phyloP scores from a whole-genome alignment of 306 rosid species.

The Rosa lucieae region DNA sequence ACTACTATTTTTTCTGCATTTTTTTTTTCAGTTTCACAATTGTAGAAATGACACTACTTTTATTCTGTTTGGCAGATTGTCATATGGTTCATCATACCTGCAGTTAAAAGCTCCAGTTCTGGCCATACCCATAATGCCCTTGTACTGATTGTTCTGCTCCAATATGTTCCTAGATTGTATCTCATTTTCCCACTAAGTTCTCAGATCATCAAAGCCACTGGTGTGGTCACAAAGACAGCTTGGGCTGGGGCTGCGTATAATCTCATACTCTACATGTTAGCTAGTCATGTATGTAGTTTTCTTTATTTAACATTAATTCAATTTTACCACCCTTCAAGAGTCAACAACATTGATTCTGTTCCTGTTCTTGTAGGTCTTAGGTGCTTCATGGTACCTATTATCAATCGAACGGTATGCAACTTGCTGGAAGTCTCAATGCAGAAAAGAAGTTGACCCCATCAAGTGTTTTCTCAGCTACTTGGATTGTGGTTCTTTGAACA shows the following conservation, averaged over 20 bases:
- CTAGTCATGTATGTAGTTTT: slow-evolving; percentile 75
- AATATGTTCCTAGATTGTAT: slow-evolving; percentile 80
- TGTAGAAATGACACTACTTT: slow-evolving; percentile 18
- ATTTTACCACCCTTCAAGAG: background rate
- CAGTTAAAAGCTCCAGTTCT: slow-evolving; percentile 67
- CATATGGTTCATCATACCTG: slow-evolving; percentile 87
- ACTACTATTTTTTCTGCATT: background rate
- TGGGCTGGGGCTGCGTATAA: slow-evolving; percentile 99
- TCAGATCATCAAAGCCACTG: slow-evolving; percentile 87
- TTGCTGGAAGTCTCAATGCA: slow-evolving; percentile 83
- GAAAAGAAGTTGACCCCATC: slow-evolving; percentile 46
- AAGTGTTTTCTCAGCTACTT: slow-evolving; percentile 57
- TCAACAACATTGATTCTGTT: slow-evolving; percentile 4
- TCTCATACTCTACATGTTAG: slow-evolving; percentile 87
- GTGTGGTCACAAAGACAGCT: slow-evolving; percentile 85
- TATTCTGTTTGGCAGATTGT: slow-evolving; percentile 60
- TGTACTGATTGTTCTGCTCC: slow-evolving; percentile 77
- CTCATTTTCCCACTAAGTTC: slow-evolving; percentile 82
- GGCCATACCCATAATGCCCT: slow-evolving; percentile 78
- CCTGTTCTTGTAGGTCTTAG: slow-evolving; percentile 57
- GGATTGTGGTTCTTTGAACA: slow-evolving; percentile 53
- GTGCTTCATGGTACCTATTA: slow-evolving; percentile 89
- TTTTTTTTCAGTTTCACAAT: background rate
- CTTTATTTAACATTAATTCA: slow-evolving; percentile 11
- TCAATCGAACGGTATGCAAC: slow-evolving; percentile 73